Base-by-base conservation (phyloP, 192 early-diverging fungal genomes). In the Backusella tuberculispora region DNA sequence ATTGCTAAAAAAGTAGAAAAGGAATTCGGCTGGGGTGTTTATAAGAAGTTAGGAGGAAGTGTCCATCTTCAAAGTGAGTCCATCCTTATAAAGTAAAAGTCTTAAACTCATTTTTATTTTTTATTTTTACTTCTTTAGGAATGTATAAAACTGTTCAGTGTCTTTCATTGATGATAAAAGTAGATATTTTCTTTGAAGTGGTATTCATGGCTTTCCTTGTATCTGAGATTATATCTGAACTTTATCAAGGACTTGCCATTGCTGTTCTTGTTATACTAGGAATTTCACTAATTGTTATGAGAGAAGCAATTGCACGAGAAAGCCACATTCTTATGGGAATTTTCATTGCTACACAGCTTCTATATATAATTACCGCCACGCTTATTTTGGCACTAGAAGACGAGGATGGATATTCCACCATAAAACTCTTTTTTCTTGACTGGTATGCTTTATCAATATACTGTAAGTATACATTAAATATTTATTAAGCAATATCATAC, bases 391-490 rank as follows among this genome's bases (percentile, higher is more conserved):
- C 50, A 56, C 19, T 56, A 24, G 19, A n/a, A 56, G 50, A 56
- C 21, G 50, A 56, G 3, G 10, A 0, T 7, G 50, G 50, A 10
- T n/a, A 56, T n/a, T 24, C 50, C 2, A 21, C 50, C 7, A 24
- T 56, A 2, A 21, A 21, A 2, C 50, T 56, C 24, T 56, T 56
- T n/a, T 56, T 56, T 56, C 50, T 56, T 56, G 50, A 56, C 12
- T 56, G 50, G 50, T 56, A 56, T 56, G 50, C 50, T 3, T 56
- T 56, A 8, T 56, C 50, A 56, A 56, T 56, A 9, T 56, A 56
- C 8, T 56, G 50, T 56, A 56, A 21, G 50, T 56, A 56, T n/a
- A 19, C n/a, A 19, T 34, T 34, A 34, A 34, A 34, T 2, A 34
- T 34, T 34, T 50, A 56, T 6, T 24, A 12, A 56, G 19, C 8